phyloP scores from a whole-genome alignment of 495 filamentous ascomycete genomes.

The Collariella sp. region DNA sequence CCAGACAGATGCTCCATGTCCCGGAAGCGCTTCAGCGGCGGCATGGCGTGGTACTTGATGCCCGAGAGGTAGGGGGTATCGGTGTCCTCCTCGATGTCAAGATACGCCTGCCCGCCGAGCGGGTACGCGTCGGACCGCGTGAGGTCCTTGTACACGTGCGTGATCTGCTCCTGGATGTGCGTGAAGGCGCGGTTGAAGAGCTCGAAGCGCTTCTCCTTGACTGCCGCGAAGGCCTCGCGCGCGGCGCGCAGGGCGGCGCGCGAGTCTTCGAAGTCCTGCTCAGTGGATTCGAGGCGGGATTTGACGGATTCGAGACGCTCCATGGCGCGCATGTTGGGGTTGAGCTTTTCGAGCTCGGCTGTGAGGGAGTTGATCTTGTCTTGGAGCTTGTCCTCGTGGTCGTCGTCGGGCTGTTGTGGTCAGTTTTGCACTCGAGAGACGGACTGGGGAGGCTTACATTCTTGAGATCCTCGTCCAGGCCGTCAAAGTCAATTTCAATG shows the following conservation, averaged over 20 bases:
- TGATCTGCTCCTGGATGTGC: conserved; percentile 93
- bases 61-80: conserved; percentile 83
- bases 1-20: conserved; percentile 98
- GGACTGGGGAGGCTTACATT: conserved; percentile 44
- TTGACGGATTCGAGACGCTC: conserved; percentile 85
- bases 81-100: conserved; percentile 84
- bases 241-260: conserved; percentile 61
- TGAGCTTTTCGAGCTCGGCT: conserved; percentile 78
- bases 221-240: conserved; percentile 69
- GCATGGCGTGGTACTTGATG: conserved; percentile 98
- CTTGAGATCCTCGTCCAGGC: conserved; percentile 76
- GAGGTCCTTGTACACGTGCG: conserved; percentile 86
- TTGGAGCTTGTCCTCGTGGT: conserved; percentile 68
- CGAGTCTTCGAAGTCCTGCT: conserved; percentile 82
- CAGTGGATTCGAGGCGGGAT: conserved; percentile 71
- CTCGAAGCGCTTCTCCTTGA: conserved; percentile 76
- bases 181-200: conserved; percentile 91
- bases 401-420: conserved; percentile 51
- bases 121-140: conserved; percentile 78
- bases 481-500: conserved; percentile 82
- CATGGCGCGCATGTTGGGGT: conserved; percentile 90
- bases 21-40: conserved; percentile 93
- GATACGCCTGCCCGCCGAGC: conserved; percentile 86
- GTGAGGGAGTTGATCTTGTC: conserved; percentile 68
- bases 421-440: conserved; percentile 13